Evolutionary conservation across 1,284 basidiomycete genomes (phyloP).

Genomic region (Limonomyces culmigenus): DNA sequence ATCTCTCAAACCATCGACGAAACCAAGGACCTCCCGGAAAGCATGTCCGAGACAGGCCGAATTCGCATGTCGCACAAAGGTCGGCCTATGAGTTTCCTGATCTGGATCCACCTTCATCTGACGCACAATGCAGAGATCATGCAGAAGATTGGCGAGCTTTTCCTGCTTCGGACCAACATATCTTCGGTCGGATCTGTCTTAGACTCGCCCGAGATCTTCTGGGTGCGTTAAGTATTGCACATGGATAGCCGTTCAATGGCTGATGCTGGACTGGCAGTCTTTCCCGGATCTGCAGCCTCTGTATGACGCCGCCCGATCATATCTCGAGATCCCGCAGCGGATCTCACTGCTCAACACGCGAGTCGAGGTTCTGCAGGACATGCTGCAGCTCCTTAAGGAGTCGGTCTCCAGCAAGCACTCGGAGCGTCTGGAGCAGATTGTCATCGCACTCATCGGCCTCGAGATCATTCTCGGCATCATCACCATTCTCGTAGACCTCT

Average conservation of each 20-base stretch:
- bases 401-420: slow-evolving; percentile 84
- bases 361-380: slow-evolving; percentile 93
- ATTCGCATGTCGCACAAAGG: slow-evolving; percentile 78
- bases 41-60: slow-evolving; percentile 87
- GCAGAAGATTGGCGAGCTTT: slow-evolving; percentile 92
- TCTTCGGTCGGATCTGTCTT: slow-evolving; percentile 92
- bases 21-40: slow-evolving; percentile 91
- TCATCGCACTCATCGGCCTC: slow-evolving; percentile 83
- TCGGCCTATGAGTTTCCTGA: slow-evolving; percentile 11
- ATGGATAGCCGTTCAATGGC: neutral
- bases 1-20: slow-evolving; percentile 91
- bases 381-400: slow-evolving; percentile 91
- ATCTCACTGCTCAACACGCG: slow-evolving; percentile 89
- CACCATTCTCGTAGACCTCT: slow-evolving; percentile 56
- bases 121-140: slow-evolving; percentile 63
- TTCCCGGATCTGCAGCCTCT: slow-evolving; percentile 91
- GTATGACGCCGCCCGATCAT: slow-evolving; percentile 85
- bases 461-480: slow-evolving; percentile 68
- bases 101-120: slow-evolving; percentile 3
- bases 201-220: slow-evolving; percentile 92
- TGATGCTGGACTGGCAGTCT: slow-evolving; percentile 25
- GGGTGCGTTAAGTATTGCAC: slow-evolving; percentile 36
- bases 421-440: slow-evolving; percentile 89
- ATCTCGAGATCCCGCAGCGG: slow-evolving; percentile 88
- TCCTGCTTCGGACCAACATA: slow-evolving; percentile 88